phyloP scores from a whole-genome alignment of 345 rosid species.

The Cardamine chenopodiifolia region DNA sequence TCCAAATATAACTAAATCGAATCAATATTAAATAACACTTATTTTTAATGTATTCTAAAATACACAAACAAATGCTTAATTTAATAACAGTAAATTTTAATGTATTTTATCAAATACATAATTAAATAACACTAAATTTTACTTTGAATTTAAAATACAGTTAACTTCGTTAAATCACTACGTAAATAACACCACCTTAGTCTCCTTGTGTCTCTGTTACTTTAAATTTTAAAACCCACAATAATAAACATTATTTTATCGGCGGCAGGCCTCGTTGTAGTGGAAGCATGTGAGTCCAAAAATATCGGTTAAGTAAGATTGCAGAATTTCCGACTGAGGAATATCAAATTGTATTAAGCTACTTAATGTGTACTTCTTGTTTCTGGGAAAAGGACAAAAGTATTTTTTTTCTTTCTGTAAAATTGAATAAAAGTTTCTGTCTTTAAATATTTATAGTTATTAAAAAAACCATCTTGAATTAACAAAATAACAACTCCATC shows the following conservation, averaged over 20 bases:
- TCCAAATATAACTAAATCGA: too few species aligned
- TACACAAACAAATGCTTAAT: too few species aligned
- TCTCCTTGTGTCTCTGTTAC: not conserved
- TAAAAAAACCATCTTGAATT: not conserved
- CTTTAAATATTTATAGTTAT: not conserved
- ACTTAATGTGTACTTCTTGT: slow-evolving; percentile 29
- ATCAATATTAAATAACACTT: too few species aligned
- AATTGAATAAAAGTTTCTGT: not conserved
- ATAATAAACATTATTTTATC: not conserved
- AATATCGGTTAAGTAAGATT: slow-evolving; percentile 25
- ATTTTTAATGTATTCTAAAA: too few species aligned
- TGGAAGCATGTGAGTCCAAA: slow-evolving; percentile 29
- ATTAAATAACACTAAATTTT: too few species aligned
- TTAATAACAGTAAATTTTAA: too few species aligned
- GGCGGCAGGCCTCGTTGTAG: slow-evolving; percentile 4
- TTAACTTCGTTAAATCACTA: too few species aligned
- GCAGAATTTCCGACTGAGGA: slow-evolving; percentile 10
- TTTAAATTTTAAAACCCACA: not conserved
- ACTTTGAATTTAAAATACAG: too few species aligned
- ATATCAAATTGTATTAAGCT: slow-evolving; percentile 8
- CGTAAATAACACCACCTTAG: too few species aligned
- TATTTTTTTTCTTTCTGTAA: not conserved
- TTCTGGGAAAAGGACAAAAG: not conserved
- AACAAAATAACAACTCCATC: not conserved
- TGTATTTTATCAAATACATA: too few species aligned